A percentile compares a stretch with the other conserved stretches of the same genome.
Evolutionary conservation across 768 basidiomycete genomes (phyloP).

Genomic region (Rossbeevera mucosa): DNA sequence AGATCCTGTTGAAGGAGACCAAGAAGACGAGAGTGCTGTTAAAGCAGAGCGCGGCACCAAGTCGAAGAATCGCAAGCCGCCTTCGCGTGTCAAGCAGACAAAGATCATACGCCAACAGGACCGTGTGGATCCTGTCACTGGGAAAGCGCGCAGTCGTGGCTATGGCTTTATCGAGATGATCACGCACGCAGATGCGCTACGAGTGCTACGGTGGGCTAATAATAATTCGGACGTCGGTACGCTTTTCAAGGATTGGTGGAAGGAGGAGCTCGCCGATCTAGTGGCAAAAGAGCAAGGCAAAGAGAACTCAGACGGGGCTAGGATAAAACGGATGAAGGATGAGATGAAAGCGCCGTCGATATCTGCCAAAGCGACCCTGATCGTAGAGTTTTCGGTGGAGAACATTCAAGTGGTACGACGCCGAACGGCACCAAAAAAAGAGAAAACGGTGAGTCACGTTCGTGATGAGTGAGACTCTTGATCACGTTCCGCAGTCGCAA

Average conservation of each 20-base stretch:
- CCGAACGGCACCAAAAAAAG: slow-evolving; percentile 52
- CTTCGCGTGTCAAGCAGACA: slow-evolving; percentile 70
- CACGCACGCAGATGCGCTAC: slow-evolving; percentile 83
- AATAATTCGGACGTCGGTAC: slow-evolving; percentile 66
- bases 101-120: slow-evolving; percentile 91
- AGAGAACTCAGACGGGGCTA: slow-evolving; percentile 43
- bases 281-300: slow-evolving; percentile 50
- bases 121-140: slow-evolving; percentile 83
- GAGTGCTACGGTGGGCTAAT: slow-evolving; percentile 91
- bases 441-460: slow-evolving; percentile 22
- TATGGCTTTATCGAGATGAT: slow-evolving; percentile 95
- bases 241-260: slow-evolving; percentile 82
- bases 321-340: slow-evolving; percentile 56
- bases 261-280: slow-evolving; percentile 63
- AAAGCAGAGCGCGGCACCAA: slow-evolving; percentile 22
- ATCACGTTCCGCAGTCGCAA: slow-evolving; percentile 4
- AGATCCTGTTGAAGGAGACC: slow-evolving; percentile 35
- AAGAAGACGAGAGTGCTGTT: slow-evolving; percentile 25
- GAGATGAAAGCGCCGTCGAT: slow-evolving; percentile 42
- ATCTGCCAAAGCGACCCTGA: slow-evolving; percentile 48
- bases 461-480: neutral
- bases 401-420: slow-evolving; percentile 87
- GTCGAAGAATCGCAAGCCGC: slow-evolving; percentile 27
- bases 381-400: slow-evolving; percentile 96
- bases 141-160: slow-evolving; percentile 84